A percentile compares a stretch with the other conserved stretches of the same genome.
phyloP scores from a whole-genome alignment of 192 early-diverging fungal genomes.

The Coemansia nantahalensis region DNA sequence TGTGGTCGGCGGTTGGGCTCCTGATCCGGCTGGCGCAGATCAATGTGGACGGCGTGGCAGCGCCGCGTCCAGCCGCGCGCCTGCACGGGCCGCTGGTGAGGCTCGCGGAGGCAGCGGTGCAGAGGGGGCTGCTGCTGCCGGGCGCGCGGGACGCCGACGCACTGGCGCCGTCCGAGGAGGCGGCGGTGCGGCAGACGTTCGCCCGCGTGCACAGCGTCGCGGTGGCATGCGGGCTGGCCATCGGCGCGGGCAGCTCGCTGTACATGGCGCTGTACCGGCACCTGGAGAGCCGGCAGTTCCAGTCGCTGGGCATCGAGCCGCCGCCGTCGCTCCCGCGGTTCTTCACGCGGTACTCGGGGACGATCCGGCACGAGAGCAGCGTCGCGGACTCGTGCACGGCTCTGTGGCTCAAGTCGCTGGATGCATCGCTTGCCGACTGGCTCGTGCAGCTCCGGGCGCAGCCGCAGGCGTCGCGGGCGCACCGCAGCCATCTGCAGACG shows the following conservation, averaged over 20 bases:
- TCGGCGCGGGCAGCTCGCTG: conserved; percentile 15
- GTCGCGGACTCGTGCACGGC: conserved; percentile 33
- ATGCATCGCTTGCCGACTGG: conserved; percentile 26
- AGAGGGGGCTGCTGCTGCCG: conserved; percentile 17
- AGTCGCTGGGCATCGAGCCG: conserved; percentile 47
- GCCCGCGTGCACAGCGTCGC: conserved; percentile 27
- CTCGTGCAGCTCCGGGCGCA: conserved; percentile 5
- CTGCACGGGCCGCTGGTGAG: conserved; percentile 13
- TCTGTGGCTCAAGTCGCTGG: conserved; percentile 38
- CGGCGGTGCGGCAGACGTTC: conserved; percentile 28
- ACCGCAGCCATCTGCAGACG: conserved; percentile 17
- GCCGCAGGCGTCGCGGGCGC: conserved; percentile 10
- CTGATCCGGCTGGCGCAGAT: conserved; percentile 28
- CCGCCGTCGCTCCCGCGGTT: conserved; percentile 47
- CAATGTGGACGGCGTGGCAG: conserved; percentile 45
- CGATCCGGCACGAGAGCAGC: conserved; percentile 8
- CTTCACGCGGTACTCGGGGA: conserved; percentile 41
- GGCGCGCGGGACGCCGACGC: no score
- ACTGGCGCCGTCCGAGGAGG: conserved; percentile 22
- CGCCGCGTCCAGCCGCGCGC: conserved; percentile 11
- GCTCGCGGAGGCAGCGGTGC: conserved; percentile 22
- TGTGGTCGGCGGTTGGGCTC: conserved; percentile 30
- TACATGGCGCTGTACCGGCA: conserved; percentile 35
- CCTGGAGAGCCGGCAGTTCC: conserved; percentile 29
- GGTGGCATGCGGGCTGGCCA: conserved; percentile 8